phyloP scores from a whole-genome alignment of 2,329 filamentous ascomycete genomes.

The Pseudocercospora macadamiae region DNA sequence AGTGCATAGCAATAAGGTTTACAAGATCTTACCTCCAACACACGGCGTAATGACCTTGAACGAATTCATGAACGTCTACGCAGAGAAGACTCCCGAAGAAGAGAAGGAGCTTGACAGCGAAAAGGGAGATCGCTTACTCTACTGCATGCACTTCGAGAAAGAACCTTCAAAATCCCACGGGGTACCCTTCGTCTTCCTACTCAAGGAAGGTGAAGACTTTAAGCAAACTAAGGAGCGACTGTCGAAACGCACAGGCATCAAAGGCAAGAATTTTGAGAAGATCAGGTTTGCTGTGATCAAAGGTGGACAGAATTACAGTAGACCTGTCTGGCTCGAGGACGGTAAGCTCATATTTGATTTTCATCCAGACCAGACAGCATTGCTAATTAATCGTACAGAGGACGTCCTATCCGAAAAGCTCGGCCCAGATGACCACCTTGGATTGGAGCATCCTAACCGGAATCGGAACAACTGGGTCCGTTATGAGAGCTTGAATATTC shows the following conservation, averaged over 20 bases:
- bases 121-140: constrained; percentile 65
- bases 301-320: constrained; percentile 67
- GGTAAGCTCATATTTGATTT: constrained; percentile 63
- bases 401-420: constrained; percentile 51
- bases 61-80: constrained; percentile 81
- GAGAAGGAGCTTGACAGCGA: constrained; percentile 44
- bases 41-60: constrained; percentile 79
- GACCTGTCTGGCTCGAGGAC: constrained; percentile 81
- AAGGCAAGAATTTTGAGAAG: constrained; percentile 98
- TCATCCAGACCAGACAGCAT: neutral
- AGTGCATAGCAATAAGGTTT: constrained; percentile 78
- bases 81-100: constrained; percentile 77
- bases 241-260: constrained; percentile 88
- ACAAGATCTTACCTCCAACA: constrained; percentile 72
- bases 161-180: constrained; percentile 84
- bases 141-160: constrained; percentile 89
- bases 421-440: constrained; percentile 47
- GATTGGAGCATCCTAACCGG: constrained; percentile 67
- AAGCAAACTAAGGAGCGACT: constrained; percentile 92
- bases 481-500: constrained; percentile 67
- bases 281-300: constrained; percentile 89
- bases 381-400: constrained; percentile 39
- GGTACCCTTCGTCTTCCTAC: constrained; percentile 85
- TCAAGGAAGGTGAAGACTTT: constrained; percentile 85
- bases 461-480: constrained; percentile 61